A percentile compares a stretch with the other conserved stretches of the same genome.
These are phyloP conservation scores for Aspergillus luchuensis DNA, from an alignment of 2,329 filamentous ascomycete species.

Conservation along the genomic window DNA sequence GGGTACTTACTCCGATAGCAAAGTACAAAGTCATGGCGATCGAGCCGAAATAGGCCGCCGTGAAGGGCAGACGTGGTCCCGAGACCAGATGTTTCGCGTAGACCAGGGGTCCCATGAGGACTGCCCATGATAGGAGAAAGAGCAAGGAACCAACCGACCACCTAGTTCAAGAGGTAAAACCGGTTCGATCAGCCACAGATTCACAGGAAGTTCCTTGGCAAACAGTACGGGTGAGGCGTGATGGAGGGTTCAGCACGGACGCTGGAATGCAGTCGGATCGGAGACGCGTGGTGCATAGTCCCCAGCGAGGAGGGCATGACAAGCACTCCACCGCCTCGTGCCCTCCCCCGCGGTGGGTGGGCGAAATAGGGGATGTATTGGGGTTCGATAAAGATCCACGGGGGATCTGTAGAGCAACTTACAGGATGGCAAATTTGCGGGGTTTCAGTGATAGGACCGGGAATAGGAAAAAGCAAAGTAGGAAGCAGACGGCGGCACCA, in stretches of 20 bases:
- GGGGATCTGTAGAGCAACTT: conserved; percentile 55
- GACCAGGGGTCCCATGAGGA: conserved; percentile 85
- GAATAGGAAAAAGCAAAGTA: conserved; percentile 85
- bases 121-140: conserved; percentile 89
- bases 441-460: conserved; percentile 78
- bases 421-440: conserved; percentile 96
- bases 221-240: background rate
- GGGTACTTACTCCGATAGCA: conserved; percentile 77
- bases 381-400: conserved; percentile 11
- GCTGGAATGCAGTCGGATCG: conserved; percentile 10
- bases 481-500: conserved; percentile 86
- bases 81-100: conserved; percentile 86
- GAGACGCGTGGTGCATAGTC: conserved; percentile 11
- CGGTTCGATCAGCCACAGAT: conserved; percentile 30
- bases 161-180: conserved; percentile 53
- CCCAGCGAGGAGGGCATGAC: conserved; percentile 29
- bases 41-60: conserved; percentile 90
- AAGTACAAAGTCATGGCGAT: conserved; percentile 90
- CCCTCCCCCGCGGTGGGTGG: conserved; percentile 12
- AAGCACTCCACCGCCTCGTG: conserved; percentile 23
- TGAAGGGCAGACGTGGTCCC: conserved; percentile 83
- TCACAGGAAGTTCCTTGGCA: conserved; percentile 3
- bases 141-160: conserved; percentile 92
- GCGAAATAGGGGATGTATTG: conserved; percentile 20
- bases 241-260: conserved; percentile 7